Conservation (phyloP, 2,329 filamentous ascomycete species). For the Capronia americana region DNA sequence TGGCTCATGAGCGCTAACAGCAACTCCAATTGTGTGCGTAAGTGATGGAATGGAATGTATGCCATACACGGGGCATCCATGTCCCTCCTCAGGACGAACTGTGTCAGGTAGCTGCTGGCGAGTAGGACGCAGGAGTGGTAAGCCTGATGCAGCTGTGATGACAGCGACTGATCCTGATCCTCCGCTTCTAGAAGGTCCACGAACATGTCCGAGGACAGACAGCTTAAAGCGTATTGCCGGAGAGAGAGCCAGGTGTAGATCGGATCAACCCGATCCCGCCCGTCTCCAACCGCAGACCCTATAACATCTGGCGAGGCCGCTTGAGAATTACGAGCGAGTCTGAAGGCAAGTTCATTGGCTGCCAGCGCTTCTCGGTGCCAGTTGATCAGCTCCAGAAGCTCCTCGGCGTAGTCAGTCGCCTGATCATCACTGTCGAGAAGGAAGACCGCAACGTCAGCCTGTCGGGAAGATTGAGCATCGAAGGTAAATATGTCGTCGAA, state of each 20-base stretch:
- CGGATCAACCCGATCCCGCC: slow-evolving; percentile 8
- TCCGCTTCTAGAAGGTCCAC: slow-evolving; percentile 21
- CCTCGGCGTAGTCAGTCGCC: not conserved
- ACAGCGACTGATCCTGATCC: slow-evolving; percentile 4
- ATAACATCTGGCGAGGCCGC: not conserved
- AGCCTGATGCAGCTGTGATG: slow-evolving; percentile 5
- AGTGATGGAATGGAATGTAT: slow-evolving; percentile 23
- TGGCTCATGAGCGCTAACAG: slow-evolving; percentile 26
- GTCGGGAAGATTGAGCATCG: slow-evolving; percentile 8
- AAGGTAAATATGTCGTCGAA: slow-evolving; percentile 21
- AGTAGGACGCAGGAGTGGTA: slow-evolving; percentile 22
- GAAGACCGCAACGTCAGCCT: slow-evolving; percentile 14
- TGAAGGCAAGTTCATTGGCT: slow-evolving; percentile 14
- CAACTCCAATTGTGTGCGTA: slow-evolving; percentile 18
- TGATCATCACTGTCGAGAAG: not conserved
- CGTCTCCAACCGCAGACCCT: not conserved
- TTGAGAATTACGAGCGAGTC: not conserved
- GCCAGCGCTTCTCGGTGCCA: slow-evolving; percentile 24
- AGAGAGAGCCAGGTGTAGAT: slow-evolving; percentile 26
- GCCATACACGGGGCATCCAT: slow-evolving; percentile 16
- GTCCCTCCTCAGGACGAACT: slow-evolving; percentile 18
- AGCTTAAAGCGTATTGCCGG: slow-evolving; percentile 23
- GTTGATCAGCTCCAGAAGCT: slow-evolving; percentile 15
- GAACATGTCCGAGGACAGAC: slow-evolving; percentile 15
- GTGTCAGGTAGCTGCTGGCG: slow-evolving; percentile 22